A percentile compares a stretch with the other conserved stretches of the same genome.
phyloP scores from a whole-genome alignment of 2,329 filamentous ascomycete genomes.

The Aspergillus quadricinctus region DNA sequence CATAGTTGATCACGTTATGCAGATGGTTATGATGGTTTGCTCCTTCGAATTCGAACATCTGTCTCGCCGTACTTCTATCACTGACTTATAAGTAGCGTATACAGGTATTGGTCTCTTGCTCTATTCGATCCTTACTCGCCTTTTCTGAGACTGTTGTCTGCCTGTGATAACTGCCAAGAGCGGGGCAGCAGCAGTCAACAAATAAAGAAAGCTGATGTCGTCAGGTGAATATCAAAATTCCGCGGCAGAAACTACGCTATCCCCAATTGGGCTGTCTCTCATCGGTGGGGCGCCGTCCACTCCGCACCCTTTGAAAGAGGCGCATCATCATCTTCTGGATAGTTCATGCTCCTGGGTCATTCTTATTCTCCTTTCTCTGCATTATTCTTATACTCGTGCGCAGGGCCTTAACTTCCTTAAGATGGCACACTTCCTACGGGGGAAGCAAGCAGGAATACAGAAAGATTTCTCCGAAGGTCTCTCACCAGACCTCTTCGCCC shows the following conservation, averaged over 20 bases:
- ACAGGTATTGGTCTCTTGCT: too few relatives aligned
- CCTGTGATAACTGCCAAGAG: constrained; percentile 3
- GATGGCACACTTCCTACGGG: constrained; percentile 85
- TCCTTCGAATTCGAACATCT: too few relatives aligned
- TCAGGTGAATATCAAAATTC: constrained; percentile 1
- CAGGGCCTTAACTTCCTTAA: constrained; percentile 8
- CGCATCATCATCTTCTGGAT: constrained; percentile 21
- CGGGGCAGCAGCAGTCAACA: constrained; percentile 3
- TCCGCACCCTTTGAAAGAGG: constrained; percentile 9
- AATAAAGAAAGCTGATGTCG: constrained; percentile 3
- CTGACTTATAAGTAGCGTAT: too few relatives aligned
- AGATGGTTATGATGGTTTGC: too few relatives aligned
- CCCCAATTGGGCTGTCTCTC: neutral
- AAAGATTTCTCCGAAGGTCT: constrained; percentile 84
- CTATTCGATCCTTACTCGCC: neutral
- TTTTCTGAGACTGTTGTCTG: neutral
- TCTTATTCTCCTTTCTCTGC: constrained; percentile 3
- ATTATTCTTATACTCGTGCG: constrained; percentile 1
- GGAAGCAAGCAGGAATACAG: constrained; percentile 89
- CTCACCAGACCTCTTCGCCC: constrained; percentile 68
- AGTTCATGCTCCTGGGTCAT: constrained; percentile 8
- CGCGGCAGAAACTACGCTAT: neutral
- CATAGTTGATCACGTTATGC: too few relatives aligned
- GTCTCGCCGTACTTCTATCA: too few relatives aligned
- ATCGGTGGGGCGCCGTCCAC: constrained; percentile 13